Base-by-base conservation (phyloP, 225 moss, liverwort and hornwort species). In the Pseudisothecium myosuroides region DNA sequence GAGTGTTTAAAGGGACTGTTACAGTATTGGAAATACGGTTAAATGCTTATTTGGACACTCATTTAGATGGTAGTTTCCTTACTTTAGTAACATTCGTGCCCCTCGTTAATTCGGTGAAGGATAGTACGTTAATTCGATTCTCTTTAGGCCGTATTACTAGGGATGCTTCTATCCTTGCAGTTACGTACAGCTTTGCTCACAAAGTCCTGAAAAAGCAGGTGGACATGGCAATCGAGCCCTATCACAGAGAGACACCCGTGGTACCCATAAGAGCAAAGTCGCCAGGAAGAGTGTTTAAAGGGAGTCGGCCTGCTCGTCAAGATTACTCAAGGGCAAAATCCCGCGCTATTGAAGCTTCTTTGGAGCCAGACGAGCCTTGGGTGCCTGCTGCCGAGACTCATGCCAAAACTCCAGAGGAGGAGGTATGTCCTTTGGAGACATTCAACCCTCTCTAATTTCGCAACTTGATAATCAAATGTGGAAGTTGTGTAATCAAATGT, bases 331-430 rank as follows among this genome's bases (percentile, higher is more conserved):
- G 95, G 85, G 94, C 93, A 2, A 90, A 90, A 71, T 81, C 93
- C 14, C 94, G 95, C 86, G 95, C 95, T 6, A 95, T 95, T 49
- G 95, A 95, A 91, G 93, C 95, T 37, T 92, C 94, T 17, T 86
- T 92, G 89, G 93, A 95, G 71, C 82, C 90, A 66, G 95, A 94
- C 6, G 93, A 93, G 74, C 94, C 90, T 66, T 95, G 95, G 95
- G 89, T 92, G 78, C 92, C 95, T 56, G 68, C 89, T 27, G 64
- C 61, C 39, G 90, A 90, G 76, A 71, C 72, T n/a, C 94, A 94
- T 58, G 20, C 65, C 36, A 95, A 94, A 81, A 87, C 88, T 54
- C 77, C 58, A 12, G 82, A 91, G 61, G 95, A 95, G 88, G 94
- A 93, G 92, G 95, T 95, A 67, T 7, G 80, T 81, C 60, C 64